A percentile compares a stretch with the other conserved stretches of the same genome.
phyloP scores from a whole-genome alignment of 1,139 yeast genomes.

The Geotrichum klebahnii region DNA sequence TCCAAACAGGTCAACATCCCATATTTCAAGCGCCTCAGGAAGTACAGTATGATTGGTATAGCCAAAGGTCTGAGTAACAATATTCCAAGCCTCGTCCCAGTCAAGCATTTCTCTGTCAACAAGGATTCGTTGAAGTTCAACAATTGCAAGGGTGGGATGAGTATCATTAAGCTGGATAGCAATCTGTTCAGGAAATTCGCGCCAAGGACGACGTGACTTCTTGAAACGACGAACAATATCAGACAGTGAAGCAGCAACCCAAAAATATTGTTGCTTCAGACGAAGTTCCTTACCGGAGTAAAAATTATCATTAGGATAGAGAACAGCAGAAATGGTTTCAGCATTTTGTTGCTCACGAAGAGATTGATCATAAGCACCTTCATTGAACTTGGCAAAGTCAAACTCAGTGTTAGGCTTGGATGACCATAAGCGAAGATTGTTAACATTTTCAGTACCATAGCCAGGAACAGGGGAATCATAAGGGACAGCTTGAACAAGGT shows the following conservation, averaged over 20 bases:
- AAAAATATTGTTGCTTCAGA: slow-evolving; percentile 91
- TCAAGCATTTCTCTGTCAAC: slow-evolving; percentile 76
- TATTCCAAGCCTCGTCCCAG: slow-evolving; percentile 84
- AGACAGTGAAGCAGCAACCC: slow-evolving; percentile 93
- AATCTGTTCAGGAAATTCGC: slow-evolving; percentile 74
- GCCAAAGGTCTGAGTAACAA: slow-evolving; percentile 77
- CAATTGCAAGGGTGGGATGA: slow-evolving; percentile 89
- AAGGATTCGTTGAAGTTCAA: slow-evolving; percentile 80
- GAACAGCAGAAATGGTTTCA: slow-evolving; percentile 84
- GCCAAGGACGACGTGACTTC: slow-evolving; percentile 74
- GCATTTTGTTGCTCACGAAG: slow-evolving; percentile 83
- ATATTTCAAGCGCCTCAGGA: slow-evolving; percentile 91
- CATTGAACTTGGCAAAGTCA: slow-evolving; percentile 85
- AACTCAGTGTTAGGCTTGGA: slow-evolving; percentile 88
- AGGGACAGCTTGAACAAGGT: slow-evolving; percentile 82
- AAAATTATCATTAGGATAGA: slow-evolving; percentile 90
- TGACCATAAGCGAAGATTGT: slow-evolving; percentile 86
- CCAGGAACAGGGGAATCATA: slow-evolving; percentile 94
- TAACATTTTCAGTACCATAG: slow-evolving; percentile 74
- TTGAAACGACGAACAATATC: slow-evolving; percentile 89
- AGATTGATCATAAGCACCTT: slow-evolving; percentile 85
- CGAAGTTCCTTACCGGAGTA: slow-evolving; percentile 88
- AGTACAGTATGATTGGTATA: slow-evolving; percentile 94
- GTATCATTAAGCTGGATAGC: slow-evolving; percentile 95
- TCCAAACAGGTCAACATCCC: slow-evolving; percentile 84